These are phyloP conservation scores for Fusarium oxysporum DNA, from an alignment of 2,329 filamentous ascomycete genomes.

Conservation along the genomic window DNA sequence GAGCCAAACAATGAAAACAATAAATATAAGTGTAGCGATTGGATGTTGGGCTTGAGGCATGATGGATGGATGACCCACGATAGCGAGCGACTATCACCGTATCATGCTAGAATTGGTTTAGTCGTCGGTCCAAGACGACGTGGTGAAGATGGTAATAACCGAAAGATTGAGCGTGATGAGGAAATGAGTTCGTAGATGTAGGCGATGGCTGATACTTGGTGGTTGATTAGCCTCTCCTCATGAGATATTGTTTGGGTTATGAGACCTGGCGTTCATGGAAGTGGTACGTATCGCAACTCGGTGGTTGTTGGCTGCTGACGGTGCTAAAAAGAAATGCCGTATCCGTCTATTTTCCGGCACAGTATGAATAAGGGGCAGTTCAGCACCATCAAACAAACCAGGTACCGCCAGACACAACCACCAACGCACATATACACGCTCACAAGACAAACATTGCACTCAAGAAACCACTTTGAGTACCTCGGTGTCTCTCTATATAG, in stretches of 20 bases:
- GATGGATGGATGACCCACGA: conserved; percentile 44
- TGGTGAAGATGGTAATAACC: not conserved
- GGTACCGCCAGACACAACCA: not conserved
- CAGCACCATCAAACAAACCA: conserved; percentile 25
- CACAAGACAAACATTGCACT: not conserved
- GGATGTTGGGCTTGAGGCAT: conserved; percentile 62
- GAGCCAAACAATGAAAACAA: conserved; percentile 55
- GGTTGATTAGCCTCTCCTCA: not conserved
- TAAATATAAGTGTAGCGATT: conserved; percentile 45
- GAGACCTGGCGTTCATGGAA: not conserved
- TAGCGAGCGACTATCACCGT: conserved; percentile 34
- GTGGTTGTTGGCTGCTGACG: conserved; percentile 19
- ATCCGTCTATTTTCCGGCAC: conserved; percentile 32
- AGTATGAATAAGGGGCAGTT: conserved; percentile 35
- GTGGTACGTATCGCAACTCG: conserved; percentile 35
- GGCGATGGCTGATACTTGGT: not conserved
- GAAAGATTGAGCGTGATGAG: not conserved
- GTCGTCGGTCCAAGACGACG: conserved; percentile 20
- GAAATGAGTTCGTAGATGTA: not conserved
- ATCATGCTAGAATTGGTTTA: conserved; percentile 38
- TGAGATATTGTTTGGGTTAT: conserved; percentile 15
- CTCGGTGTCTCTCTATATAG: not conserved
- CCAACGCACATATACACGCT: conserved; percentile 5
- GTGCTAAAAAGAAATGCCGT: conserved; percentile 37
- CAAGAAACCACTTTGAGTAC: not conserved